Evolutionary conservation across 306 rosid species (phyloP).

Genomic region (Leucaena leucocephala): DNA sequence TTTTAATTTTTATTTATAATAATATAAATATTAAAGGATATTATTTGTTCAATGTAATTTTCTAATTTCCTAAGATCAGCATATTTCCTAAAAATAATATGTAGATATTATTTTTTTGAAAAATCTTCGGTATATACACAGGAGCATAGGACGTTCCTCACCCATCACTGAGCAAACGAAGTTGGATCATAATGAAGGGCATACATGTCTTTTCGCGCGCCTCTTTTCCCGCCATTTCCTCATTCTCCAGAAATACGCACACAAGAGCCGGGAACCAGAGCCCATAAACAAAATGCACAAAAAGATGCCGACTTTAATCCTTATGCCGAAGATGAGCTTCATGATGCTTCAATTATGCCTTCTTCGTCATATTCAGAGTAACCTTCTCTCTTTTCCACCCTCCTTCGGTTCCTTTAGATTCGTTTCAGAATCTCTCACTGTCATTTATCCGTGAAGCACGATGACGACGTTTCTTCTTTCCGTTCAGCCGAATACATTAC

Average conservation of each 20-base stretch:
- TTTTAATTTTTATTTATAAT: too few relatives aligned
- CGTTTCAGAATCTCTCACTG: neutral
- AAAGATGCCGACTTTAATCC: neutral
- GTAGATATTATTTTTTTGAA: neutral
- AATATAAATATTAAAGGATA: neutral
- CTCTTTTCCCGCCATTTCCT: constrained; percentile 7
- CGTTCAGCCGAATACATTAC: constrained; percentile 22
- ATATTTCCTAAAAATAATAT: too few relatives aligned
- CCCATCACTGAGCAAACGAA: neutral
- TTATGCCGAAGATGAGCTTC: constrained; percentile 3
- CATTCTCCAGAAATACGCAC: neutral
- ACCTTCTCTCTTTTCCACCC: neutral
- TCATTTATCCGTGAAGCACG: constrained; percentile 19
- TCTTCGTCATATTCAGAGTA: neutral
- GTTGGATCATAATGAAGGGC: neutral
- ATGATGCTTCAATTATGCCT: neutral
- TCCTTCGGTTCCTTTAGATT: constrained; percentile 23
- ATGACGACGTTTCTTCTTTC: neutral
- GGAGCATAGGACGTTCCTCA: neutral
- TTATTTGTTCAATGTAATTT: neutral
- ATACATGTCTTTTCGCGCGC: constrained; percentile 16
- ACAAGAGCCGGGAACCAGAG: neutral
- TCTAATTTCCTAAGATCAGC: neutral
- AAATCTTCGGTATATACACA: neutral
- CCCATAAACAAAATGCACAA: neutral